Evolutionary conservation across 805 yeast species (phyloP).

Genomic region (Sugiyamaella chiloensis): DNA sequence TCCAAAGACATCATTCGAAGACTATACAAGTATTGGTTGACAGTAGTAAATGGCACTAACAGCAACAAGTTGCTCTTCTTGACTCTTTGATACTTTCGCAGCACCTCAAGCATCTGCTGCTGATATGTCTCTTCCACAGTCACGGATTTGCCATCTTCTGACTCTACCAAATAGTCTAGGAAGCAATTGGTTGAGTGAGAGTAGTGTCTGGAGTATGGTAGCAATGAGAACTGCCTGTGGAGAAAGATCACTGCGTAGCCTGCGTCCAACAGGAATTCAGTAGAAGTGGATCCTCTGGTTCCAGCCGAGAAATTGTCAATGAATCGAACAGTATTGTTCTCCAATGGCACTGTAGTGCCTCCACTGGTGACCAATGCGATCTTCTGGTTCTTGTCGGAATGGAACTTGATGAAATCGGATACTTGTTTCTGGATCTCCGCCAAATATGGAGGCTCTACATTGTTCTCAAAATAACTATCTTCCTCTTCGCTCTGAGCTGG

Average conservation of each 20-base stretch:
- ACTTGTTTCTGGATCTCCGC: conserved; percentile 57
- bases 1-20: conserved; percentile 61
- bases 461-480: conserved; percentile 67
- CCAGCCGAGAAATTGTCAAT: conserved; percentile 98
- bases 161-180: conserved; percentile 70
- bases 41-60: conserved; percentile 86
- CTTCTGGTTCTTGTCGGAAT: conserved; percentile 42
- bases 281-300: conserved; percentile 94
- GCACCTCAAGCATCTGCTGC: conserved; percentile 56
- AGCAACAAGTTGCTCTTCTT: conserved; percentile 53
- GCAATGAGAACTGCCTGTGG: conserved; percentile 85
- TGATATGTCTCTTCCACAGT: conserved; percentile 61
- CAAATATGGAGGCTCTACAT: conserved; percentile 71
- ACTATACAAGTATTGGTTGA: conserved; percentile 88
- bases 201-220: conserved; percentile 88
- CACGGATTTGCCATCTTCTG: conserved; percentile 45
- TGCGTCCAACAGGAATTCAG: conserved; percentile 80
- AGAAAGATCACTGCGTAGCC: conserved; percentile 92
- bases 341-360: conserved; percentile 97
- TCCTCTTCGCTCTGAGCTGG: conserved; percentile 71
- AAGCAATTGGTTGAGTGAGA: conserved; percentile 81
- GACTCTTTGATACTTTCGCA: conserved; percentile 50
- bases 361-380: conserved; percentile 90
- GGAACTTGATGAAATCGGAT: conserved; percentile 57
- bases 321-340: conserved; percentile 93